A percentile compares a stretch with the other conserved stretches of the same genome.
phyloP scores from a whole-genome alignment of 2,329 filamentous ascomycete species.

The Ophiostoma ulmi region DNA sequence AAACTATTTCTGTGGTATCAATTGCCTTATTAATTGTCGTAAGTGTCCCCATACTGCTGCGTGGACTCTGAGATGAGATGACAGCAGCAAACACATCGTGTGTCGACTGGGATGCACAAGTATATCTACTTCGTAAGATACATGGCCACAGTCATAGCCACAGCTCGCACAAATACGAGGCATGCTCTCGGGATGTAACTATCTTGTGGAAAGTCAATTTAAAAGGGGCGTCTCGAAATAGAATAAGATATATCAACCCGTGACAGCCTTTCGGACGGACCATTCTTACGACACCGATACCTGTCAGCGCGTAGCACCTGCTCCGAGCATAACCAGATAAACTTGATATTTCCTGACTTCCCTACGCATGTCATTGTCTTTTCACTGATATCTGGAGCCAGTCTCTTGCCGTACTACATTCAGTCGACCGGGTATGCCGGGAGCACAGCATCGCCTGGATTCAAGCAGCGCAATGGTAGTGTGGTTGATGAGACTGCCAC shows the following conservation, averaged over 20 bases:
- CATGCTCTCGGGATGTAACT: background rate
- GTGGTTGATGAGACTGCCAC: background rate
- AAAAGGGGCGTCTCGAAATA: background rate
- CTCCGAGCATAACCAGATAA: background rate
- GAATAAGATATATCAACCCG: background rate
- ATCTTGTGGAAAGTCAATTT: background rate
- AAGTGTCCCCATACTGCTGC: constrained; percentile 9
- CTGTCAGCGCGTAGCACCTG: background rate
- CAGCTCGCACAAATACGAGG: background rate
- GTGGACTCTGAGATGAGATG: background rate
- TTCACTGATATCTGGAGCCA: background rate
- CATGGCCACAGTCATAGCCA: background rate
- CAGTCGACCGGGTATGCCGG: background rate
- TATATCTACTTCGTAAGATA: background rate
- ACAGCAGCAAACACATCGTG: background rate
- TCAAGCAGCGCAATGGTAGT: background rate
- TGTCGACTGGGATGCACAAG: background rate
- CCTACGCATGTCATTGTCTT: background rate
- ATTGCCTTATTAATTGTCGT: constrained; percentile 7
- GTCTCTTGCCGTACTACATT: background rate
- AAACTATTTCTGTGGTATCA: constrained; percentile 1
- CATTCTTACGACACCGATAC: background rate
- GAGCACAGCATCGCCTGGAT: background rate
- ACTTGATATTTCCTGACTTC: background rate
- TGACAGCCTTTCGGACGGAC: constrained; percentile 1